Evolutionary conservation across 2,329 filamentous ascomycete genomes (phyloP).

Genomic region (Sarocladium oryzae): DNA sequence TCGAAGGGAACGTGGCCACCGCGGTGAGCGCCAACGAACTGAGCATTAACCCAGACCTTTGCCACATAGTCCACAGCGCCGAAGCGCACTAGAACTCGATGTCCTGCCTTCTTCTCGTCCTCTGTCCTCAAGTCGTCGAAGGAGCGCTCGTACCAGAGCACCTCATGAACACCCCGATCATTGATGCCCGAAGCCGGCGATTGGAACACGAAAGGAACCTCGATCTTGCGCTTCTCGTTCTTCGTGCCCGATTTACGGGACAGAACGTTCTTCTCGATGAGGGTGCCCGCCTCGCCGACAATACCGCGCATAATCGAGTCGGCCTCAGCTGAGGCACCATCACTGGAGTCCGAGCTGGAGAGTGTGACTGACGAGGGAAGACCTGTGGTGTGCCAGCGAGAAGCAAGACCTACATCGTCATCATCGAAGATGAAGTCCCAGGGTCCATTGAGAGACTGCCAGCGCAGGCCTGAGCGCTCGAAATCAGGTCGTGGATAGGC

Average conservation of each 20-base stretch:
- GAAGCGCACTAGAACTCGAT: constrained; percentile 46
- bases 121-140: constrained; percentile 42
- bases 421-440: constrained; percentile 64
- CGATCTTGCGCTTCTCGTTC: constrained; percentile 45
- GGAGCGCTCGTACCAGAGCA: constrained; percentile 58
- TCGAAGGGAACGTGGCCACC: constrained; percentile 55
- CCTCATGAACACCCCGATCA: constrained; percentile 56
- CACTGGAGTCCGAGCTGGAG: constrained; percentile 14
- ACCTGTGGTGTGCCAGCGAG: constrained; percentile 46
- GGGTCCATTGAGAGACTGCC: constrained; percentile 54
- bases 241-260: constrained; percentile 21
- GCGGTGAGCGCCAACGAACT: constrained; percentile 45
- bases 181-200: constrained; percentile 56
- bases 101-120: constrained; percentile 30
- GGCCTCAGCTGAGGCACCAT: constrained; percentile 29
- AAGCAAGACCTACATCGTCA: constrained; percentile 46
- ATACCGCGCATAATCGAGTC: constrained; percentile 21
- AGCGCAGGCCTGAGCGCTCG: constrained; percentile 45
- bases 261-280: constrained; percentile 40
- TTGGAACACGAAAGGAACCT: constrained; percentile 61
- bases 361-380: constrained; percentile 37
- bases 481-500: constrained; percentile 63
- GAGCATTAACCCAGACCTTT: constrained; percentile 48
- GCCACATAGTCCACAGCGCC: constrained; percentile 58
- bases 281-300: constrained; percentile 17